Evolutionary conservation across 768 basidiomycete genomes (phyloP).

Genomic region (Tylopilus plumbeoviolaceoides): DNA sequence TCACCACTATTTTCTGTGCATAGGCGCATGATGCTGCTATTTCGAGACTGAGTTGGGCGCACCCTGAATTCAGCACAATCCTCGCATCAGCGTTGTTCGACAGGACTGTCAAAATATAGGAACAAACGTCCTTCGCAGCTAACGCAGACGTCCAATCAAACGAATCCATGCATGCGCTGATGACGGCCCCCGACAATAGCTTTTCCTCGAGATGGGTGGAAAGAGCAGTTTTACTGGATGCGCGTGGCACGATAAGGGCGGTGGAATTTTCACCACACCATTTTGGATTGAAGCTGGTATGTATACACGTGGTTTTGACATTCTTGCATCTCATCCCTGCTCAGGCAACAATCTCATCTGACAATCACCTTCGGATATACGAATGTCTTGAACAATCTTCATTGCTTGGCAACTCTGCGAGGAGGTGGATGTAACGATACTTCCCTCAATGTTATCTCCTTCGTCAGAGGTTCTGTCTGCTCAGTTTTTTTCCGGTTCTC

Average conservation of each 20-base stretch:
- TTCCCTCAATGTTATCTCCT: constrained; percentile 42
- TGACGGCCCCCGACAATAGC: constrained; percentile 17
- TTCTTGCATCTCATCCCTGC: neutral
- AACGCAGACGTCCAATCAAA: constrained; percentile 26
- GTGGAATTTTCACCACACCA: constrained; percentile 87
- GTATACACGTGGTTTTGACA: constrained; percentile 20
- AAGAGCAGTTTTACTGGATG: constrained; percentile 71
- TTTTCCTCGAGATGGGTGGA: constrained; percentile 61
- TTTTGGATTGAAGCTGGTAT: constrained; percentile 84
- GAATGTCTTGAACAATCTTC: constrained; percentile 79
- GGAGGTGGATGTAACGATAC: constrained; percentile 66
- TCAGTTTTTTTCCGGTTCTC: constrained; percentile 22
- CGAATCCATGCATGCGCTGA: constrained; percentile 15
- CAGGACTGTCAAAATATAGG: constrained; percentile 91
- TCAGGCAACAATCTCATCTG: constrained; percentile 85
- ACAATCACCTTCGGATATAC: constrained; percentile 84
- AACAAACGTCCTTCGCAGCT: constrained; percentile 45
- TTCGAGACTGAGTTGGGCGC: constrained; percentile 82
- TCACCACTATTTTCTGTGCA: neutral
- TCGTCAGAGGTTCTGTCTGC: constrained; percentile 52
- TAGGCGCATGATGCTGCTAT: constrained; percentile 94
- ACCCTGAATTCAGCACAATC: constrained; percentile 87
- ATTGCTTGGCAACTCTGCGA: constrained; percentile 70
- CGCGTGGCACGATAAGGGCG: constrained; percentile 78
- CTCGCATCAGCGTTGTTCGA: constrained; percentile 88